Evolutionary conservation across 2,329 filamentous ascomycete genomes (phyloP).

Genomic region (Pseudocercospora fuligena): DNA sequence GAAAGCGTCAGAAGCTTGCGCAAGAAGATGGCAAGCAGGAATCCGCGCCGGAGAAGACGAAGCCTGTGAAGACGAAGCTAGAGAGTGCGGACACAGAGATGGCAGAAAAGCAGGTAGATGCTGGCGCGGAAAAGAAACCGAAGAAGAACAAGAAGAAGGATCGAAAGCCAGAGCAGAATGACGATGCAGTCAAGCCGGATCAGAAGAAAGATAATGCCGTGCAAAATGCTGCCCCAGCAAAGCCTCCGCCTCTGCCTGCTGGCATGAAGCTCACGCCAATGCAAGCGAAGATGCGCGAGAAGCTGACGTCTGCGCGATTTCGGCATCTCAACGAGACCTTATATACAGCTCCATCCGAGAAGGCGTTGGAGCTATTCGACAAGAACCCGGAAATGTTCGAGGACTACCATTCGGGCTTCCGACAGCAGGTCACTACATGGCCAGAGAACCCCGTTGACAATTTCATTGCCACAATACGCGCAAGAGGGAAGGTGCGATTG

Average conservation of each 20-base stretch:
- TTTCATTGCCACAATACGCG: conserved; percentile 74
- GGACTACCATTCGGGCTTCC: conserved; percentile 96
- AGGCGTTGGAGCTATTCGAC: conserved; percentile 82
- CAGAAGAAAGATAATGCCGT: conserved; percentile 28
- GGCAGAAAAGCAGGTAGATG: conserved; percentile 12
- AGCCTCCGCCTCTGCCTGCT: conserved; percentile 41
- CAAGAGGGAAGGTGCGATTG: conserved; percentile 63
- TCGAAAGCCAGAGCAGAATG: conserved; percentile 37
- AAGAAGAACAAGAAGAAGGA: conserved; percentile 34
- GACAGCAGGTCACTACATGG: conserved; percentile 93
- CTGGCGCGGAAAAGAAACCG: conserved; percentile 39
- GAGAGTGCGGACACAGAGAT: conserved; percentile 26
- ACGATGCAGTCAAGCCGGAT: conserved; percentile 3
- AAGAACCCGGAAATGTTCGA: conserved; percentile 89
- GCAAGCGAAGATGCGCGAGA: conserved; percentile 91
- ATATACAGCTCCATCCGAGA: conserved; percentile 85
- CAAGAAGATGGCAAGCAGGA: conserved; percentile 19
- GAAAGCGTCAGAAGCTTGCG: conserved; percentile 22
- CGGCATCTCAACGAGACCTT: conserved; percentile 96
- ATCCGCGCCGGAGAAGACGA: conserved; percentile 30
- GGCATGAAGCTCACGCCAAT: conserved; percentile 80
- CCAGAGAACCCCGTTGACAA: conserved; percentile 93
- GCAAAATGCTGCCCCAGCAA: conserved; percentile 31
- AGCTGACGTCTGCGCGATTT: conserved; percentile 93
- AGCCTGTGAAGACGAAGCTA: conserved; percentile 42